Conservation (phyloP, 768 basidiomycete species). For the Lentinula detonsa region DNA sequence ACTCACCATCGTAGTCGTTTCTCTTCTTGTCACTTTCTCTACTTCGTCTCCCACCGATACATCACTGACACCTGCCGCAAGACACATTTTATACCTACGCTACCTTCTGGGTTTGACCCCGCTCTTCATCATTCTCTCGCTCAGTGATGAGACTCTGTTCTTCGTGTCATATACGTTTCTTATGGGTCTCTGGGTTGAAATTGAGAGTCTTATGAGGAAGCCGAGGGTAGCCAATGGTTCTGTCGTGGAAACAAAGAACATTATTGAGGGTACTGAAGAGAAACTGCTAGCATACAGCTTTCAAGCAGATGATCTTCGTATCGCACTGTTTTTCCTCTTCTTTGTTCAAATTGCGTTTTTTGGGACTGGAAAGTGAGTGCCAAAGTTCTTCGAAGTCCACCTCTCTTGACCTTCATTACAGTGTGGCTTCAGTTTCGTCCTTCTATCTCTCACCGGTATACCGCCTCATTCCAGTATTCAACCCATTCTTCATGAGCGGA, state of each 20-base stretch:
- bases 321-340: constrained; percentile 78
- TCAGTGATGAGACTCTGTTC: constrained; percentile 79
- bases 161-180: constrained; percentile 63
- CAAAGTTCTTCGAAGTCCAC: neutral
- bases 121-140: constrained; percentile 74
- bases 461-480: constrained; percentile 80
- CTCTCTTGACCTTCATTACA: constrained; percentile 19
- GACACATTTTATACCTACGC: constrained; percentile 29
- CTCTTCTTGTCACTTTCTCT: constrained; percentile 47
- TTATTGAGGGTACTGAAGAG: neutral
- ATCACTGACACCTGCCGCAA: neutral
- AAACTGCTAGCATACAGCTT: constrained; percentile 31
- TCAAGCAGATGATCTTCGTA: constrained; percentile 57
- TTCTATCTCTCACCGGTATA: constrained; percentile 89
- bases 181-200: constrained; percentile 60
- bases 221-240: constrained; percentile 6
- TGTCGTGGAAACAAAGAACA: constrained; percentile 10
- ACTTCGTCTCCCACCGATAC: constrained; percentile 6
- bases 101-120: constrained; percentile 70
- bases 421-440: constrained; percentile 83
- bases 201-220: constrained; percentile 39
- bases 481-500: constrained; percentile 76
- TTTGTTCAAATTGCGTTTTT: constrained; percentile 87
- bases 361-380: constrained; percentile 73
- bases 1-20: constrained; percentile 28